Evolutionary conservation across 2,329 filamentous ascomycete species (phyloP), one percentile per base, ranked within the genome.

Genomic region (Dothidotthia symphoricarpi): DNA sequence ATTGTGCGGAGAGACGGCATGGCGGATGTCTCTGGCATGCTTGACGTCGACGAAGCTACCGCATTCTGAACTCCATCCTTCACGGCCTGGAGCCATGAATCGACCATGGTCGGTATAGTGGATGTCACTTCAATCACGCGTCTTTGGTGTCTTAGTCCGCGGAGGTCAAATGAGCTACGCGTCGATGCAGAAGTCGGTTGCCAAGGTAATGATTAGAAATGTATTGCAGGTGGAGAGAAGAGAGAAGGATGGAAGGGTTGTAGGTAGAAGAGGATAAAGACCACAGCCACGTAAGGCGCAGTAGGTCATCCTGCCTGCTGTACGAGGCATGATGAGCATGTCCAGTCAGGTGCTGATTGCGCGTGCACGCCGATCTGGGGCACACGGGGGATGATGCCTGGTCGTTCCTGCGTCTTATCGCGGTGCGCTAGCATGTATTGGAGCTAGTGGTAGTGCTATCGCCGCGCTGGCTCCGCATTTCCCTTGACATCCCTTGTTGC

Each of bases 1-100:
- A 68, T 41, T 12, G 61, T 63, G 16, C 59, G 47, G 22, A 68
- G 44, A 16, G 64, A 67, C 42, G 65, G 65, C 39, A 67, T 50
- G 28, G 45, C 34, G 36, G 54, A 48, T 31, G 57, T 59, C 33
- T 61, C 42, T 45, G 63, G 44, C 48, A 45, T 44, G 38, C 33
- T 27, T 30, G 31, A 16, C 33, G 30, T 14, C 19, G 50, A 34
- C 41, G 53, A 17, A 19, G 34, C 36, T 6, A 43, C 53, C 8
- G 45, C 54, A 44, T 56, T 63, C 51, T 63, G 56, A 59, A 63
- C 40, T 28, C 53, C 44, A 9, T 49, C 39, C 31, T 35, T 45
- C 27, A 39, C 47, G 13, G 45, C 45, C 26, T 51, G 39, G n/a
- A 51, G 19, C 36, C 47, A 49, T 19, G 47, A 45, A 35, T 53